Evolutionary conservation across 208 protist species (phyloP), one percentile per base, ranked within the genome.

Genomic region (Trypanosomatidae sp.): DNA sequence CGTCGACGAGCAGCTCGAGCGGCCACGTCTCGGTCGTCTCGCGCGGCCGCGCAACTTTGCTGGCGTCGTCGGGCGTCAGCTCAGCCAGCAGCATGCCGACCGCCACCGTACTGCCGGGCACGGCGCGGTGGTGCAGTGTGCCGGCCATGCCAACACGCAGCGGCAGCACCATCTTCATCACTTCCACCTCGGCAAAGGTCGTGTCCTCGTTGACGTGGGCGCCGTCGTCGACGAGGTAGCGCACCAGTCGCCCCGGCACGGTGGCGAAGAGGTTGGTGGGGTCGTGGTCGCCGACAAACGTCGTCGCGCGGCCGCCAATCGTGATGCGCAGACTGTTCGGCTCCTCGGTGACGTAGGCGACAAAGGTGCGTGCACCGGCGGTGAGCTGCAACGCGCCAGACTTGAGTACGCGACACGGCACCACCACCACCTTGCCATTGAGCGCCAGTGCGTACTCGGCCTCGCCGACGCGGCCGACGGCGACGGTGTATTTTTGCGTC

Each of bases 121-220:
- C 37, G 19, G 81, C 72, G 21, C 61, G 56, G 41, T 86, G 79
- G 37, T 88, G 63, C 30, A 96, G 33, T 26, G 54, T 58, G 47
- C 96, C 96, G 2, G 70, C 61, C 0, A 87, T 79, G 33, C 66
- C 64, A 4, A 74, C 73, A 7, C 81, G 65, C 6, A 99, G 45
- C 16, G 93, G 82, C 56, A 98, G 75, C 57, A 97, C 88, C 97
- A 99, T 99, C 72, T 99, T 99, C 97, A 99, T 99, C n/a, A 97
- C 94, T 59, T 99, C 96, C 30, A 97, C 74, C 61, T 99, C 95
- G 10, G 93, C 95, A 51, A 91, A 96, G 15, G 94, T 71, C 37
- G 70, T 57, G 35, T 71, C 78, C 40, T 82, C 79, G 37, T 64
- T 69, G 19, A 99, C 76, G 40, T 95, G 84, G 6, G 66, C 74